Conservation (phyloP, 352 stramenopile species). For the Phytophthora cryptogea region DNA sequence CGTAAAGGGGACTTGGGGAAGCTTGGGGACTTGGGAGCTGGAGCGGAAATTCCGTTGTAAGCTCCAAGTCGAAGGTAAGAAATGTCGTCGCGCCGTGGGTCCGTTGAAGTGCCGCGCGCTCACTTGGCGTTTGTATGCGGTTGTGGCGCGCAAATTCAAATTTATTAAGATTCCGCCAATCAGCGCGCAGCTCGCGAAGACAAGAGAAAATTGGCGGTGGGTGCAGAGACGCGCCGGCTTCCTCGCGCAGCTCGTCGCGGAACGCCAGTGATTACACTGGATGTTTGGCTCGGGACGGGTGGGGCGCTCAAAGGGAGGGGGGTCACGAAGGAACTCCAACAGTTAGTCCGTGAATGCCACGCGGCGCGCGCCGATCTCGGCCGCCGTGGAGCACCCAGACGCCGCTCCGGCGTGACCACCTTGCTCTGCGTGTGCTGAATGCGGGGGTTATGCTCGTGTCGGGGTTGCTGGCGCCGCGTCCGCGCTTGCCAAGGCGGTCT, state of each 20-base stretch:
- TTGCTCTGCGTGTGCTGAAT: conserved; percentile 11
- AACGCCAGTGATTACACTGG: conserved; percentile 31
- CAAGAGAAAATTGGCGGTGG: not conserved
- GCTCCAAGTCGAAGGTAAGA: conserved; percentile 9
- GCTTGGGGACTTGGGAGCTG: conserved; percentile 23
- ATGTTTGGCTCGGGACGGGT: conserved; percentile 28
- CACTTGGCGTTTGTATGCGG: conserved; percentile 29
- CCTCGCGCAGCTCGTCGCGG: conserved; percentile 7
- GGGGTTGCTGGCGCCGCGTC: not conserved
- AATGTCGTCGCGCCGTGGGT: conserved; percentile 26
- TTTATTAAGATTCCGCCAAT: conserved; percentile 45
- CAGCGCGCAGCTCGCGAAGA: conserved; percentile 9
- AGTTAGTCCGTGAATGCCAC: conserved; percentile 38
- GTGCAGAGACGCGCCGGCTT: conserved; percentile 19
- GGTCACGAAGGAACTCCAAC: conserved; percentile 35
- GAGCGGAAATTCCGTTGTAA: conserved; percentile 53
- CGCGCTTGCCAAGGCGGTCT: not conserved
- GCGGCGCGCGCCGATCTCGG: conserved; percentile 17
- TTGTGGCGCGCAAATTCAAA: conserved; percentile 32
- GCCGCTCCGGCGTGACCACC: conserved; percentile 7
- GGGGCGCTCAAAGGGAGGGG: conserved; percentile 41
- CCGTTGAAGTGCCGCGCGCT: conserved; percentile 19
- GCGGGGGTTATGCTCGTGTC: conserved; percentile 24
- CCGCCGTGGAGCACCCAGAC: not conserved
- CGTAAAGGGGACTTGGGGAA: conserved; percentile 6